Conservation (phyloP, 2,329 filamentous ascomycete species). For the Calonectria leucothoes region DNA sequence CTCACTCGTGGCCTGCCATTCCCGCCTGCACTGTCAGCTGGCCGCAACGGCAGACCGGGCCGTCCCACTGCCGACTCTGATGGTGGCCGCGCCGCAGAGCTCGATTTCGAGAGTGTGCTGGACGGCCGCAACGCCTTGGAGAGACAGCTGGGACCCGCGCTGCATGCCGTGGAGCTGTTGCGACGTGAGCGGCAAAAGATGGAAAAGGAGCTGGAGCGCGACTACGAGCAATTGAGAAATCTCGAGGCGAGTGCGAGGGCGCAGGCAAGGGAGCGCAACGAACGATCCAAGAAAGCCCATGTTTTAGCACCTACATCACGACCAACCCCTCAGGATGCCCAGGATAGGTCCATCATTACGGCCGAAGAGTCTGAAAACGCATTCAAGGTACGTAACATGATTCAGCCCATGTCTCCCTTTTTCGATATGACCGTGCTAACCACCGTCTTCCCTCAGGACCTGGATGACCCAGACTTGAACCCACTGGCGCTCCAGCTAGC, state of each 20-base stretch:
- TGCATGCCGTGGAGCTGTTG: conserved; percentile 73
- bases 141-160: conserved; percentile 68
- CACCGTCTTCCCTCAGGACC: conserved; percentile 41
- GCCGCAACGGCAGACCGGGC: conserved; percentile 29
- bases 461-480: conserved; percentile 57
- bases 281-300: conserved; percentile 62
- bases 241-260: conserved; percentile 68
- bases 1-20: conserved; percentile 73
- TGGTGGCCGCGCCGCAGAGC: conserved; percentile 65
- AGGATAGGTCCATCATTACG: conserved; percentile 27
- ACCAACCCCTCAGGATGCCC: conserved; percentile 14
- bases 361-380: conserved; percentile 17
- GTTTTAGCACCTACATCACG: conserved; percentile 55
- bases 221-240: conserved; percentile 62
- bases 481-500: conserved; percentile 60
- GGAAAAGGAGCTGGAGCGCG: conserved; percentile 65
- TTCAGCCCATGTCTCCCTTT: background rate
- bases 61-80: conserved; percentile 41
- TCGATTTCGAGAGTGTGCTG: conserved; percentile 74
- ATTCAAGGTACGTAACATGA: conserved; percentile 35
- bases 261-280: conserved; percentile 63
- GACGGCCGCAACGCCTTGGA: conserved; percentile 69
- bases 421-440: background rate
- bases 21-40: conserved; percentile 61
- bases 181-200: conserved; percentile 67